Base-by-base conservation (phyloP, 176 grass and related monocot genomes). In the Thalia dealbata region DNA sequence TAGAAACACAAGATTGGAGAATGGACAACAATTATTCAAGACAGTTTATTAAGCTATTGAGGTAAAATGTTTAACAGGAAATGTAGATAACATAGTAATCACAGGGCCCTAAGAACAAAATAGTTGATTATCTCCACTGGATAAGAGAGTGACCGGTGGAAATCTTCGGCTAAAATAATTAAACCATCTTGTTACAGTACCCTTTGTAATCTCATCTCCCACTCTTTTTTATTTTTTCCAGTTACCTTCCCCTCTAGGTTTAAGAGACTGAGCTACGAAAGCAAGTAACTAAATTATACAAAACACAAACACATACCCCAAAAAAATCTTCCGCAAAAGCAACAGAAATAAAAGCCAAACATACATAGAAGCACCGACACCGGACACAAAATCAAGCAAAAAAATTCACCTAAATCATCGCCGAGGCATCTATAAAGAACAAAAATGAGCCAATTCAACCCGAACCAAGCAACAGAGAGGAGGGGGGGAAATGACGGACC, bases 401-500 rank as follows among this genome's bases (percentile, higher is more conserved):
- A 58, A 58, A 22, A n/a, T 38, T 22, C 23, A 28, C 54, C 54
- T 21, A 28, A 38, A 15, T 28, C 22, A 50, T 18, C 13, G 6
- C 14, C 32, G 32, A 38, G 32, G 32, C 32, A 4, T 38, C 32
- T 4, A 4, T 38, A n/a, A 19, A 16, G 2, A 48, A 43, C 12
- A 14, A 28, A 14, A 13, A 50, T 12, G 6, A 27, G 11, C 10
- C 14, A 7, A 50, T 18, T 23, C 13, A 11, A 71, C 22, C 22
- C 24, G n/a, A 35, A 28, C n/a, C 22, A 64, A 21, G 26, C n/a
- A 65, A 64, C 18, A 51, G 12, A 8, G 14, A 23, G 15, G 12
- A 62, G 54, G 9, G 7, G 19, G n/a, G n/a, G n/a, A n/a, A n/a
- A n/a, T n/a, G n/a, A 44, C 26, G 26, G 69, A 89, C 92, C 92